These are phyloP conservation scores for Mortierella claussenii DNA, from an alignment of 192 early-diverging fungal genomes.

Conservation along the genomic window DNA sequence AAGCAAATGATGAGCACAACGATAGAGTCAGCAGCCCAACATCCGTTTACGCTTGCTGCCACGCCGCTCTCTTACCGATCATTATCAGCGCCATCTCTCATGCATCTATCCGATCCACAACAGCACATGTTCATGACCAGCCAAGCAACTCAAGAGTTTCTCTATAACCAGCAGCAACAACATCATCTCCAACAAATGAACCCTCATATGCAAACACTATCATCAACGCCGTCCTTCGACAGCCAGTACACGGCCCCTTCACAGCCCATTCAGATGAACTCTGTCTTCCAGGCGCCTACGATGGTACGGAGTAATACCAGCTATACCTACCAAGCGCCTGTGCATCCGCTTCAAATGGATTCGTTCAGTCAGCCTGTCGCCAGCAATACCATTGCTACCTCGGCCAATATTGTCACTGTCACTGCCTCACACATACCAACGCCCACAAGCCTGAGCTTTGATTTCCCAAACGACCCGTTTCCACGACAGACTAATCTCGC, in stretches of 20 bases:
- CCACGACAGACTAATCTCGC: neutral
- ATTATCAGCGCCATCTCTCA: conserved; percentile 22
- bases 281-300: neutral
- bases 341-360: conserved; percentile 36
- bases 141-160: conserved; percentile 9
- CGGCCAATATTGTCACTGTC: too few species aligned
- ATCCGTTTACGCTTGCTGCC: neutral
- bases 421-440: too few species aligned
- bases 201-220: neutral
- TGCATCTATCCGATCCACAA: neutral
- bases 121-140: conserved; percentile 3
- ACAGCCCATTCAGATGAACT: neutral
- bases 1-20: conserved; percentile 6
- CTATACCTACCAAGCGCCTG: conserved; percentile 19
- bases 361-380: too few species aligned
- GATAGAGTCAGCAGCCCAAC: neutral
- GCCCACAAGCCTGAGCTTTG: conserved; percentile 4
- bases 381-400: too few species aligned
- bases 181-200: conserved; percentile 12
- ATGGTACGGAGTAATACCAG: conserved; percentile 3
- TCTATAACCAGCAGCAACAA: conserved; percentile 7
- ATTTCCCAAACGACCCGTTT: conserved; percentile 8
- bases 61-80: conserved; percentile 20
- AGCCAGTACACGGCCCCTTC: neutral
- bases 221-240: neutral